Evolutionary conservation across 192 early-diverging fungal genomes (phyloP), one percentile per base, ranked within the genome.

Genomic region (Kickxella alabastrina): DNA sequence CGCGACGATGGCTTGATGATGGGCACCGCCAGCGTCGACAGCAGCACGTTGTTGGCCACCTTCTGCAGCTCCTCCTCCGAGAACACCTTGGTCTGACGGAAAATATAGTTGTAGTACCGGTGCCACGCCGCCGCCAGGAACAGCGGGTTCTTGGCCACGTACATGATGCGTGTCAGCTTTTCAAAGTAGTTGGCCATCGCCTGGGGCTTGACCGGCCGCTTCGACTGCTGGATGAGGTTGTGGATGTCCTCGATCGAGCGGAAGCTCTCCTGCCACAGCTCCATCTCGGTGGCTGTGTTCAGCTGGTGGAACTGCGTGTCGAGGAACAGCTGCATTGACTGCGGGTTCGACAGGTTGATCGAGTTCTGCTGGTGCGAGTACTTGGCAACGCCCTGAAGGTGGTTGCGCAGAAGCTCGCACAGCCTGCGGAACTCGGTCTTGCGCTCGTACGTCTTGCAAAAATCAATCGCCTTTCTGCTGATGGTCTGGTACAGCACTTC

Each of bases 141-240:
- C 61, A 99, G 83, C 61, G 89, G 92, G 80, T 99, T 95, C 58
- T 96, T 93, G 25, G 90, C 89, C 65, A 95, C 91, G 80, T 90
- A 85, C 75, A 99, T 94, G 65, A 99, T 94, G 54, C 85, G 85
- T 18, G 95, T 90, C 32, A 99, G 80, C 79, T 95, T 97, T 59
- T 98, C 92, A 81, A 98, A 98, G 71, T 98, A 99, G 83, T 93
- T 94, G 45, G 93, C 93, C 86, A 97, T 88, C 81, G 95, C 93
- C 64, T 81, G 79, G 10, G 91, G 82, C 80, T 98, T 94, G 68
- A 92, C 89, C 37, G 90, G 84, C 52, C 91, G 86, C 82, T 97
- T 94, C 52, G 83, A 86, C 76, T 84, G 83, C 44, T 92, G 83
- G 51, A 99, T 79, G 49, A 99, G 78, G 57, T 87, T 86, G 80